Base-by-base conservation (phyloP, 805 yeast species). In the Lachancea sp. region DNA sequence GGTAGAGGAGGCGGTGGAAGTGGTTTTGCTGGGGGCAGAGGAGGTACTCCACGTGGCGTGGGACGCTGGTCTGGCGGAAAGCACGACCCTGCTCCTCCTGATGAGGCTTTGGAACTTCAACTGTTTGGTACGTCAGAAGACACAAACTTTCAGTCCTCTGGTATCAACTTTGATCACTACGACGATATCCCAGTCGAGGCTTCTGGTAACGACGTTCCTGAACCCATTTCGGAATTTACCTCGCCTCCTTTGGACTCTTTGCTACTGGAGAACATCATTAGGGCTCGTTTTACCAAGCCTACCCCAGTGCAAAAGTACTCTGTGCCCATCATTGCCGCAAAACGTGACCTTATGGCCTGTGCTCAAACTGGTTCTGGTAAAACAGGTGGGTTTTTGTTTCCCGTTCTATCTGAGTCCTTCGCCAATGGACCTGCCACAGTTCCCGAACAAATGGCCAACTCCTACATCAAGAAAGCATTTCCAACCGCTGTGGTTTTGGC, bases 281-380 rank as follows among this genome's bases (percentile, higher is more conserved):
- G 82, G 52, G 92, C 97, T 30, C 80, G 96, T 67, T 92, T 90
- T 74, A 78, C 85, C 50, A 87, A 77, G 68, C 98, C 98, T 61
- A 92, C 99, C 25, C 98, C 96, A 38, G 96, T 86, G 43, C 96
- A 86, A 66, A 87, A 87, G 69, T 86, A 86, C 74, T 87, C 95
- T 33, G 83, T 87, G 49, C 96, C 96, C 52, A 86, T 87, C 50
- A 90, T 87, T 51, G 86, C 90, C 45, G 78, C 72, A 45, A 87
- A 89, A 57, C 78, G 96, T 69, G 96, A 86, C 68, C 75, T 86
- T 69, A 87, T 86, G 96, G 96, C 96, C 26, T 87, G 96, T 77
- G 96, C 96, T 45, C 96, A 87, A 73, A 86, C 96, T 54, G 96
- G 96, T 82, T 89, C 97, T 45, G 99, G 99, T 78, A 92, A 92